These are phyloP conservation scores for Caloboletus inedulis DNA, from an alignment of 1,284 basidiomycete species.

Conservation along the genomic window DNA sequence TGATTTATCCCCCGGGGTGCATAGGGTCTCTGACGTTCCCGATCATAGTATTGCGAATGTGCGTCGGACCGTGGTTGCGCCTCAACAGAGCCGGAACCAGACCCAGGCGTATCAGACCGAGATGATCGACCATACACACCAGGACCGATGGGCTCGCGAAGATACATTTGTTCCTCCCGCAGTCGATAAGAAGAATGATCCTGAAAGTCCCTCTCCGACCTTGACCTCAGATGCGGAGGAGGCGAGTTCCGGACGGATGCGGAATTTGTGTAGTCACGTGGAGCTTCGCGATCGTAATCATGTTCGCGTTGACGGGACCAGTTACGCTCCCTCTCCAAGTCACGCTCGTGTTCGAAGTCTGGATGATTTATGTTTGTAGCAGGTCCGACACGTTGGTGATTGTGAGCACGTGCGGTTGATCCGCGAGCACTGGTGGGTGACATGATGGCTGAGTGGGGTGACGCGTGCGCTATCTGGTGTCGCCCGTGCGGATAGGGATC, in stretches of 20 bases:
- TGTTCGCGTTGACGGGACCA: conserved; percentile 48
- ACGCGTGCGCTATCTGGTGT: conserved; percentile 38
- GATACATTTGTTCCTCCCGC: conserved; percentile 46
- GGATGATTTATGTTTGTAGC: conserved; percentile 51
- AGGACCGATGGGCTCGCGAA: conserved; percentile 39
- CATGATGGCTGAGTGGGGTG: conserved; percentile 35
- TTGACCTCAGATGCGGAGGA: conserved; percentile 38
- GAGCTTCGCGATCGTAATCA: conserved; percentile 41
- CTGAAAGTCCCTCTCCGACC: conserved; percentile 36
- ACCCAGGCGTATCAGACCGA: conserved; percentile 55
- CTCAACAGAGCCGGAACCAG: conserved; percentile 45
- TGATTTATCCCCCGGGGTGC: conserved; percentile 41
- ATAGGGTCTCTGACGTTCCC: conserved; percentile 45
- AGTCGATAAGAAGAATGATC: conserved; percentile 39
- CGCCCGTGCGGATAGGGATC: conserved; percentile 33
- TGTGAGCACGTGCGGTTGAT: conserved; percentile 46
- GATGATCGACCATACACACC: conserved; percentile 38
- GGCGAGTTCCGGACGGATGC: conserved; percentile 37
- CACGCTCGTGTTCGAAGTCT: conserved; percentile 45
- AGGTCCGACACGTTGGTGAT: conserved; percentile 65
- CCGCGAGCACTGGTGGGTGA: conserved; percentile 33
- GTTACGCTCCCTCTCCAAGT: conserved; percentile 42
- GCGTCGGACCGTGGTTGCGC: conserved; percentile 45
- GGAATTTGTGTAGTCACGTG: conserved; percentile 32
- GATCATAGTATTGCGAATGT: conserved; percentile 45